Evolutionary conservation across 768 basidiomycete species (phyloP).

Genomic region (Pisolithus microcarpus): DNA sequence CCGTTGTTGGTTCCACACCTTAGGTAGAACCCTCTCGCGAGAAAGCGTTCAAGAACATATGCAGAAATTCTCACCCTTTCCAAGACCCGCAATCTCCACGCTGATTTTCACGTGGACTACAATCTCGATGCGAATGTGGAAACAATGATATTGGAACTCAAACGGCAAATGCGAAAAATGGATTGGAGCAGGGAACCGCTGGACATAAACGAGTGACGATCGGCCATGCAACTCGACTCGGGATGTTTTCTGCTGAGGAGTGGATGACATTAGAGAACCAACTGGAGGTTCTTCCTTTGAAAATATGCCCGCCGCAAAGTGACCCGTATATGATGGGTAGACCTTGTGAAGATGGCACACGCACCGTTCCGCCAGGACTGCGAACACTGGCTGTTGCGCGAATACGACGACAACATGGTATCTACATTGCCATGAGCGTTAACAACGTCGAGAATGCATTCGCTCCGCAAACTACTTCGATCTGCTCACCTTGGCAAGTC

Average conservation of each 20-base stretch:
- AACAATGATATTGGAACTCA: conserved; percentile 51
- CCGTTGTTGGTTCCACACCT: conserved; percentile 49
- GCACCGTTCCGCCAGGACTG: conserved; percentile 26
- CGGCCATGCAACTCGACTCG: conserved; percentile 55
- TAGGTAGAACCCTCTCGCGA: conserved; percentile 49
- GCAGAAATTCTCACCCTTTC: conserved; percentile 45
- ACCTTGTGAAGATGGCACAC: conserved; percentile 9
- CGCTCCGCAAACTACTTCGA: conserved; percentile 59
- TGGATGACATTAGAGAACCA: conserved; percentile 38
- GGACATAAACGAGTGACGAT: conserved; percentile 41
- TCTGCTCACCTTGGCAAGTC: conserved; percentile 51
- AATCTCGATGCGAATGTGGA: conserved; percentile 46
- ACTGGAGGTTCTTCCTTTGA: conserved; percentile 37
- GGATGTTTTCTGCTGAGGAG: conserved; percentile 40
- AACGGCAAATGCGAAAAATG: conserved; percentile 32
- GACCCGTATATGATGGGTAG: conserved; percentile 68
- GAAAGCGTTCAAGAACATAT: conserved; percentile 49
- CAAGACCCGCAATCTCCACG: conserved; percentile 28
- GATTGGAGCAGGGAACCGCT: conserved; percentile 19
- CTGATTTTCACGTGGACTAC: conserved; percentile 66
- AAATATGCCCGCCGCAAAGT: conserved; percentile 50
- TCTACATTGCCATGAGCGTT: conserved; percentile 50
- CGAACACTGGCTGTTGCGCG: conserved; percentile 38
- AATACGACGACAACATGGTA: conserved; percentile 36
- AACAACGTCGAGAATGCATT: conserved; percentile 66